phyloP scores from a whole-genome alignment of 176 grass and related monocot genomes.

The Oryza meridionalis region DNA sequence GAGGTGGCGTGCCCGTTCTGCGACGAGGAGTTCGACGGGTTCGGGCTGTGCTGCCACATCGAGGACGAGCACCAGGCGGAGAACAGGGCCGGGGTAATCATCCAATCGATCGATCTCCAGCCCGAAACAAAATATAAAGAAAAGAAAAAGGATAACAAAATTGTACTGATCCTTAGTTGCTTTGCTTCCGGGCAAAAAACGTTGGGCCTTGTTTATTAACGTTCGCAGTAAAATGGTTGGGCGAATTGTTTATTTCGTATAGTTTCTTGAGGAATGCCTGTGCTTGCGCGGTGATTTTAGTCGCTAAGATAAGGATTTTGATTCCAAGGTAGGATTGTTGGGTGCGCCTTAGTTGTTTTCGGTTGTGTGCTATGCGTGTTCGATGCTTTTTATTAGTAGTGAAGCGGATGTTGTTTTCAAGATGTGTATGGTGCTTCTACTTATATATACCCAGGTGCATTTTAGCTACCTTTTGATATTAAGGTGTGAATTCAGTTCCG shows the following conservation, averaged over 20 bases:
- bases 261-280: slow-evolving; percentile 5
- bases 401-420: neutral
- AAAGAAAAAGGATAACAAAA: neutral
- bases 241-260: neutral
- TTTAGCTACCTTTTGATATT: neutral
- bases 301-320: neutral
- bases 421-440: slow-evolving; percentile 3
- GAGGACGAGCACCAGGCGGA: slow-evolving; percentile 69
- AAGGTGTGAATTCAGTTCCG: neutral
- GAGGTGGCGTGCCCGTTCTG: slow-evolving; percentile 88
- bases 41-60: slow-evolving; percentile 76
- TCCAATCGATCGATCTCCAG: neutral
- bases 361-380: neutral
- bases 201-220: neutral
- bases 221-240: neutral
- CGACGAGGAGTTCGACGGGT: slow-evolving; percentile 71
- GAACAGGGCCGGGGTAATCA: slow-evolving; percentile 64
- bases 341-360: neutral
- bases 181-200: neutral
- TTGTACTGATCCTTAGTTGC: neutral
- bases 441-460: neutral
- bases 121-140: neutral
- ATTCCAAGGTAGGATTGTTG: neutral
- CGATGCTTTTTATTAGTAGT: slow-evolving; percentile 2
- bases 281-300: slow-evolving; percentile 4